Base-by-base conservation (phyloP, 306 rosid species). In the Acacia crassicarpa region DNA sequence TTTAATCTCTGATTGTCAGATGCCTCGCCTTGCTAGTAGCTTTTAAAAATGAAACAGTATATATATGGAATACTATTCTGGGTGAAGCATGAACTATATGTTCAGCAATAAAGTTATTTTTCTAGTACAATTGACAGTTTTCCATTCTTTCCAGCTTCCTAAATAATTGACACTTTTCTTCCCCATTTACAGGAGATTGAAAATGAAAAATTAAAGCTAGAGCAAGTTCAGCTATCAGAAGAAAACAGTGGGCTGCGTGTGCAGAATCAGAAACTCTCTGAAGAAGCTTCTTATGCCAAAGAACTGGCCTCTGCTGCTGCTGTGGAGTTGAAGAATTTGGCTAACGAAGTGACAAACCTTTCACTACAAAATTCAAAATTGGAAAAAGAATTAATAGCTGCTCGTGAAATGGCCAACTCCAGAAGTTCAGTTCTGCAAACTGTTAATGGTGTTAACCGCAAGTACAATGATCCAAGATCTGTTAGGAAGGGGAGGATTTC, bases 281-380 rank as follows among this genome's bases (percentile, higher is more conserved):
- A 96, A 87, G 99, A 96, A 90, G 97, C 99, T 82, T 92, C 94
- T 66, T 96, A 96, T 83, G 99, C 99, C 56, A 96, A 94, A 81
- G 99, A 96, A 81, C 85, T 96, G 76, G 99, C 99, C 63, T 92
- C 99, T 76, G 99, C 99, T 80, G 99, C 99, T 79, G 99, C 99
- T 61, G 94, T 96, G 65, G 99, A 96, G 81, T 83, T 96, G 84
- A 96, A 96, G 87, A 96, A 94, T 92, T 89, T 96, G 90, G 98
- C 98, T 63, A 91, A 94, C 86, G 98, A 96, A 89, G 97, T 96
- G 86, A 96, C 99, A 16, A 96, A 91, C 87, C 90, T 94, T 71
- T 96, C 99, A 67, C 80, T 94, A 76, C 98, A 92, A 74, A 94
- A 84, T 86, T 88, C 92, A 9, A 96, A 96, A 86, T 80, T 94